Conservation (phyloP, 2,329 filamentous ascomycete species). For the Aspergillus quadricinctus region DNA sequence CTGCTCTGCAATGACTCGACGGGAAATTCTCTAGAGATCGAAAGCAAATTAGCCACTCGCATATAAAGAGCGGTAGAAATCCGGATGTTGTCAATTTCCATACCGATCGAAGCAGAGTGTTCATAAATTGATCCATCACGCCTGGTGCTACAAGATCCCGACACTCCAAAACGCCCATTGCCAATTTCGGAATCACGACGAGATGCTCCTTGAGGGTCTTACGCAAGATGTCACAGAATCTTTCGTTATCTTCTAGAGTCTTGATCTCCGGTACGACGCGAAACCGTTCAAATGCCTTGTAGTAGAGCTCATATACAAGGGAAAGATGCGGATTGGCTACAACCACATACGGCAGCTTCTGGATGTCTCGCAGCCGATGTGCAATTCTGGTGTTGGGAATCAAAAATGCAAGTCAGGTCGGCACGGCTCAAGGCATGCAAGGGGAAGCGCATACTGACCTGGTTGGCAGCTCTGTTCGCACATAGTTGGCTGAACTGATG, state of each 20-base stretch:
- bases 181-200: conserved; percentile 87
- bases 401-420: conserved; percentile 3
- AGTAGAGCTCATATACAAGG: conserved; percentile 94
- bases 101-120: conserved; percentile 83
- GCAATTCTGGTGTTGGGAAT: conserved; percentile 59
- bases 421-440: background rate
- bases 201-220: conserved; percentile 81
- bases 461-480: conserved; percentile 87
- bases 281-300: conserved; percentile 89
- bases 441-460: conserved; percentile 47
- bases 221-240: conserved; percentile 74
- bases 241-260: conserved; percentile 83
- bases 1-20: conserved; percentile 94
- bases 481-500: conserved; percentile 94
- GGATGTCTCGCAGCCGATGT: conserved; percentile 94
- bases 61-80: background rate
- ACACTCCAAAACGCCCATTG: conserved; percentile 91
- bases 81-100: conserved; percentile 22
- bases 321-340: conserved; percentile 93
- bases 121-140: conserved; percentile 91
- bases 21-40: conserved; percentile 70
- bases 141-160: conserved; percentile 74
- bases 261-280: conserved; percentile 79
- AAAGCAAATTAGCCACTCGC: conserved; percentile 9
- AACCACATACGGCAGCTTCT: conserved; percentile 90